These are phyloP conservation scores for Karstenula rhodostoma DNA, from an alignment of 2,329 filamentous ascomycete species.

Conservation along the genomic window DNA sequence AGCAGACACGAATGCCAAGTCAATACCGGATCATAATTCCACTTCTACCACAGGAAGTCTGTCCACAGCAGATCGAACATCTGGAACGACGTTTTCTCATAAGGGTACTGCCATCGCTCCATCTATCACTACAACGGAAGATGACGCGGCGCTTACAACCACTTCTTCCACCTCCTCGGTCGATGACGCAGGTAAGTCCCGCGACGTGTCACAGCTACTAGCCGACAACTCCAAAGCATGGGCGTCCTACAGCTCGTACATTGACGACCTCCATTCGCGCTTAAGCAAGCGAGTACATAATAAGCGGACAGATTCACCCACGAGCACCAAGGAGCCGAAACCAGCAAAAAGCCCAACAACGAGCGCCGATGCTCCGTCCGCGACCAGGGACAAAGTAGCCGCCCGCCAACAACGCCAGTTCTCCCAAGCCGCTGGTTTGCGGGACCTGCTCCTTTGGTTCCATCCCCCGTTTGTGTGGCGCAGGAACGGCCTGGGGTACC, in stretches of 20 bases:
- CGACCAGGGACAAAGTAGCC: not conserved
- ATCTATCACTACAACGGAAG: not conserved
- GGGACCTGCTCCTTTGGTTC: not conserved
- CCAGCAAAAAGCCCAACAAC: not conserved
- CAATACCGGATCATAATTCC: not conserved
- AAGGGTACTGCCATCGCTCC: not conserved
- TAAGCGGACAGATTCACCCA: not conserved
- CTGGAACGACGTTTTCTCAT: not conserved
- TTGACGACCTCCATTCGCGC: not conserved
- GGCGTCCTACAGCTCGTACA: not conserved
- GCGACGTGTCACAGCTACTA: not conserved
- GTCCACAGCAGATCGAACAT: not conserved
- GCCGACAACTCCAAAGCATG: not conserved
- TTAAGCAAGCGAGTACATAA: not conserved
- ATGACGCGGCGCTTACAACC: not conserved
- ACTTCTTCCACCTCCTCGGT: not conserved
- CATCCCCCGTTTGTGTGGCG: slow-evolving; percentile 8
- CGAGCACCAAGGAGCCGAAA: not conserved
- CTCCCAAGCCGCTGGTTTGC: not conserved
- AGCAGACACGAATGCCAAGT: not conserved
- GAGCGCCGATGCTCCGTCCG: not conserved
- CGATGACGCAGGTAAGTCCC: not conserved
- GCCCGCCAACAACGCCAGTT: not conserved
- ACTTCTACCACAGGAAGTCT: not conserved
- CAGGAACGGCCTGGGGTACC: not conserved